These are phyloP conservation scores for Penicillium tannophilum DNA, from an alignment of 495 filamentous ascomycete genomes.

Conservation along the genomic window DNA sequence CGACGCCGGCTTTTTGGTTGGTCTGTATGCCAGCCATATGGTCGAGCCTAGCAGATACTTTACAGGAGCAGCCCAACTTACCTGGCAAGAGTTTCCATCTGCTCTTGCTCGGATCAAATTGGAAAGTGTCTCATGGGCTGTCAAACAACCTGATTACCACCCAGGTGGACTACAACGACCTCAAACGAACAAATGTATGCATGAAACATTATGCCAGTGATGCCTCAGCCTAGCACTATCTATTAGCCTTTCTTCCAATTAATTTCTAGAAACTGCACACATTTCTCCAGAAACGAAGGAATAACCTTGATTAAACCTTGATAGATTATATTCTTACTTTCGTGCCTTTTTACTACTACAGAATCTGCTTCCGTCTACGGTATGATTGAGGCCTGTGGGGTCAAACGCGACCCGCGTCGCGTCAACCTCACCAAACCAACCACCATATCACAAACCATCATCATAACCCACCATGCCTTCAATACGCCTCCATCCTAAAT, in stretches of 20 bases:
- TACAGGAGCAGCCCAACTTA: neutral
- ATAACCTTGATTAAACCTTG: neutral
- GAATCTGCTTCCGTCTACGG: neutral
- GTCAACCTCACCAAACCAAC: conserved; percentile 12
- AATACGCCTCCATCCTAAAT: conserved; percentile 37
- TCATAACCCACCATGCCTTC: conserved; percentile 42
- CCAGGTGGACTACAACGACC: neutral
- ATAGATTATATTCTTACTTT: neutral
- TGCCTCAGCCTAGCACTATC: neutral
- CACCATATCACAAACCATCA: neutral
- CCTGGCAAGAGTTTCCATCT: neutral
- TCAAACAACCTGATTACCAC: neutral
- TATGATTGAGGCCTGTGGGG: conserved; percentile 14
- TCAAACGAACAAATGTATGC: neutral
- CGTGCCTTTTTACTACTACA: neutral
- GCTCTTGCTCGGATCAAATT: neutral
- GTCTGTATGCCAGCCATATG: neutral
- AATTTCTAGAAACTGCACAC: neutral
- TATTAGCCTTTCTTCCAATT: neutral
- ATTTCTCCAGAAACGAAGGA: neutral
- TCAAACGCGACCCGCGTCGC: conserved; percentile 25
- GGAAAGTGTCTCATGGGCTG: neutral
- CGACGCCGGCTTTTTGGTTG: neutral
- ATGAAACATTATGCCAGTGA: neutral
- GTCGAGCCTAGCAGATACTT: neutral